A percentile compares a stretch with the other conserved stretches of the same genome.
Evolutionary conservation across 768 basidiomycete genomes (phyloP).

Genomic region (Mycena epipterygia): DNA sequence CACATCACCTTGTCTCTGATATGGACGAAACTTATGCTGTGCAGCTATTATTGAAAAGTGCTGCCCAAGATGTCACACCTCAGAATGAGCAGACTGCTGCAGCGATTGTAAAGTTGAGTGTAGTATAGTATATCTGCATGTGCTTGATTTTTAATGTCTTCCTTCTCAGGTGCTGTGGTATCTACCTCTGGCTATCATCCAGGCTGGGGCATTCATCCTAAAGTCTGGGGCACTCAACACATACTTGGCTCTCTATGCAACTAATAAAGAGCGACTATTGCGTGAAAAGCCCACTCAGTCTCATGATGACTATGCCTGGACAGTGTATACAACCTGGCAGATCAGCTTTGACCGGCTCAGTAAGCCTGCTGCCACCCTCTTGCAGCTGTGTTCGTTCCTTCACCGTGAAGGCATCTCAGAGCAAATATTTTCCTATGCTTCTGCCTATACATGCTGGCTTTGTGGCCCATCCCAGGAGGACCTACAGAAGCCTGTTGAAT

Average conservation of each 20-base stretch:
- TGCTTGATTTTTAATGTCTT: neutral
- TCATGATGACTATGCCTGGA: too few relatives aligned
- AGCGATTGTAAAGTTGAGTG: constrained; percentile 14
- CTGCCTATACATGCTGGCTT: neutral
- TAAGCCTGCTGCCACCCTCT: neutral
- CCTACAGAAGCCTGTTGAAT: neutral
- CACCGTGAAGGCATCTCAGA: constrained; percentile 13
- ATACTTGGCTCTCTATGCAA: neutral
- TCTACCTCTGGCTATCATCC: constrained; percentile 17
- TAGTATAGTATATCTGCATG: neutral
- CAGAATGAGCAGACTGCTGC: neutral
- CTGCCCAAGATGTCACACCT: neutral
- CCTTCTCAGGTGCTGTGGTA: neutral
- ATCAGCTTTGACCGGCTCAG: constrained; percentile 23
- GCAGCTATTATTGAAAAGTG: neutral
- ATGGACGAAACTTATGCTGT: constrained; percentile 8
- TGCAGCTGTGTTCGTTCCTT: constrained; percentile 11
- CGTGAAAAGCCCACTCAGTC: constrained; percentile 1
- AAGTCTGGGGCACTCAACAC: neutral
- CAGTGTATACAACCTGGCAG: constrained; percentile 19
- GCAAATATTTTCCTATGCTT: constrained; percentile 14
- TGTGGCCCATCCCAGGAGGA: neutral
- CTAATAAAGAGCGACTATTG: neutral
- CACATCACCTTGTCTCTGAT: neutral
- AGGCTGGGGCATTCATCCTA: constrained; percentile 16